Percentiles rank a stretch among this genome's conserved stretches.
Conservation (phyloP, 257 asterid species). For the Solanum sejunctum region DNA sequence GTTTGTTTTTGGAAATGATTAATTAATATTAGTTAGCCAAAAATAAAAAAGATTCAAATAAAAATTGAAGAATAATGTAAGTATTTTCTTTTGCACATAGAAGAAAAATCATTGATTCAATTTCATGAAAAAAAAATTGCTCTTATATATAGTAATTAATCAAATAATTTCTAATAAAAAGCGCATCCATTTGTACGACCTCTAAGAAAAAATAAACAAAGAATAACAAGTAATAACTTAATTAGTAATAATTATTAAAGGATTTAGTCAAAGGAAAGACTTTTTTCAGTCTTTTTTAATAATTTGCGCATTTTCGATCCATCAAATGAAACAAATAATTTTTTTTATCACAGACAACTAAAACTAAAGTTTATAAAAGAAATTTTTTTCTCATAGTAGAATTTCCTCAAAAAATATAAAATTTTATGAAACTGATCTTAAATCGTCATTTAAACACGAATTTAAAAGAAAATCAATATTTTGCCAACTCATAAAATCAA, state of each 20-base stretch:
- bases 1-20: neutral
- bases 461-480: neutral
- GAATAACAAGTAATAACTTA: no score
- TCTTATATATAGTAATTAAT: no score
- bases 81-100: no score
- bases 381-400: neutral
- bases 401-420: neutral
- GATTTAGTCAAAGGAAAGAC: neutral
- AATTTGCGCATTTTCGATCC: neutral
- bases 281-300: neutral
- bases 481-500: neutral
- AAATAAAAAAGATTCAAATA: neutral
- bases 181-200: no score
- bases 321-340: neutral
- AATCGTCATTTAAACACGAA: no score
- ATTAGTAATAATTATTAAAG: no score
- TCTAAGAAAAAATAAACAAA: no score
- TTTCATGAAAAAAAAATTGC: no score
- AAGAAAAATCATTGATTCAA: no score
- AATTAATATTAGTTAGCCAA: neutral
- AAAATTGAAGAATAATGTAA: no score
- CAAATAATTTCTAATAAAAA: no score
- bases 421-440: neutral
- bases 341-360: no score
- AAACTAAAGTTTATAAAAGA: neutral